These are phyloP conservation scores for Paecilomyces formosus DNA, from an alignment of 2,329 filamentous ascomycete genomes.

Conservation along the genomic window DNA sequence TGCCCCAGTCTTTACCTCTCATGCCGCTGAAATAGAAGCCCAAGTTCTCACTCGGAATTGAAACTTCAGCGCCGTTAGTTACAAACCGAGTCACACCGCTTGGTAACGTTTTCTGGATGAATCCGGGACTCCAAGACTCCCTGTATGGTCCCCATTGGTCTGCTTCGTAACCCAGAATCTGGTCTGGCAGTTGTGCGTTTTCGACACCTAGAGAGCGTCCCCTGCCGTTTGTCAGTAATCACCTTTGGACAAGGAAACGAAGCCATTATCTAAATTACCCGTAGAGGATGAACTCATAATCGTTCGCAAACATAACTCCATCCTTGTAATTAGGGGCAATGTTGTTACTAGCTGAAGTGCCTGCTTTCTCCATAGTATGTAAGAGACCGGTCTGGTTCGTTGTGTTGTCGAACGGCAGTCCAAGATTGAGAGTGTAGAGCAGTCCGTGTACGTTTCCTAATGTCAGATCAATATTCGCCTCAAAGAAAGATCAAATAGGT, in stretches of 20 bases:
- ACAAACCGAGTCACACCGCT: conserved; percentile 52
- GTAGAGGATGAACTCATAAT: conserved; percentile 57
- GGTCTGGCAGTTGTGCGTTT: conserved; percentile 34
- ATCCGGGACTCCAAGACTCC: conserved; percentile 38
- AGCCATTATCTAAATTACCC: conserved; percentile 35
- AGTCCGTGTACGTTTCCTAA: conserved; percentile 47
- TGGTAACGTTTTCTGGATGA: conserved; percentile 35
- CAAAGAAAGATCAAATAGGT: conserved; percentile 2
- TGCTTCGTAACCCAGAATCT: conserved; percentile 45
- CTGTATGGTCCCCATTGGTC: conserved; percentile 46
- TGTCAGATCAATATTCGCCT: background rate
- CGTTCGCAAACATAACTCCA: conserved; percentile 59
- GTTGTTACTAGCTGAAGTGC: conserved; percentile 42
- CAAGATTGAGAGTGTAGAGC: conserved; percentile 54
- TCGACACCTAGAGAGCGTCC: conserved; percentile 40
- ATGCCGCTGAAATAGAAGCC: conserved; percentile 66
- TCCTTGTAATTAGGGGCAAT: conserved; percentile 52
- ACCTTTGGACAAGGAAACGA: background rate
- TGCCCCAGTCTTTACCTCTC: conserved; percentile 44
- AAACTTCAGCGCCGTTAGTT: conserved; percentile 57
- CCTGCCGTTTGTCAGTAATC: conserved; percentile 9
- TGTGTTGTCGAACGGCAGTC: conserved; percentile 44
- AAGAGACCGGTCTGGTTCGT: conserved; percentile 50
- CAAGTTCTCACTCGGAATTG: conserved; percentile 61
- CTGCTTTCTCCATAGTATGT: conserved; percentile 41